Percentiles rank a stretch among this genome's conserved stretches.
phyloP scores from a whole-genome alignment of 116 monocot genomes.

The Cymodocea nodosa region DNA sequence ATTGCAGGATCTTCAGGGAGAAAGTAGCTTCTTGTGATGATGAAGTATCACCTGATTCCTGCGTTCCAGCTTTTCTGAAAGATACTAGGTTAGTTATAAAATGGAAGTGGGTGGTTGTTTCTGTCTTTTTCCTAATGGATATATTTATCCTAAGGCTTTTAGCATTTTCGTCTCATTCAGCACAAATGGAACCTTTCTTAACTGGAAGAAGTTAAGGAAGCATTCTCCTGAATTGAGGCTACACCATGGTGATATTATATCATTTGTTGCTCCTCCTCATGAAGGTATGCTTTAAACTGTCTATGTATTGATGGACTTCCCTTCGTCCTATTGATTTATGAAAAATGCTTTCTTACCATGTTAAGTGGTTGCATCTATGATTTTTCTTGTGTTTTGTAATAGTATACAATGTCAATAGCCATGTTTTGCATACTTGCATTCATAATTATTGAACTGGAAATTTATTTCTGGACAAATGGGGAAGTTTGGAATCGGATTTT shows the following conservation, averaged over 20 bases:
- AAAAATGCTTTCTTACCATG: too few relatives aligned
- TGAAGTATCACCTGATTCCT: constrained; percentile 9
- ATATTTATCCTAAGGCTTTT: neutral
- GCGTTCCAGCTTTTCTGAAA: constrained; percentile 44
- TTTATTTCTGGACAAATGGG: too few relatives aligned
- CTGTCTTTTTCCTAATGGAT: neutral
- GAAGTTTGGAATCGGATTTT: too few relatives aligned
- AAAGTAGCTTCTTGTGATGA: constrained; percentile 19
- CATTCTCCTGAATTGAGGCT: constrained; percentile 43
- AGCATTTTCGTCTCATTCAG: constrained; percentile 30
- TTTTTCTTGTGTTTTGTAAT: too few relatives aligned
- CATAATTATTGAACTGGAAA: too few relatives aligned
- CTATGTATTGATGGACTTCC: neutral
- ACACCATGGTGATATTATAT: constrained; percentile 85
- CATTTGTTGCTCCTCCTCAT: constrained; percentile 67
- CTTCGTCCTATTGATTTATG: neutral
- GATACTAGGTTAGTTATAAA: constrained; percentile 55
- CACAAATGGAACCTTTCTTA: constrained; percentile 90
- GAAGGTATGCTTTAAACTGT: constrained; percentile 31
- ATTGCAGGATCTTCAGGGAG: constrained; percentile 73
- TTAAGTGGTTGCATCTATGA: too few relatives aligned
- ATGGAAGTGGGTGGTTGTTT: neutral
- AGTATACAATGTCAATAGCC: too few relatives aligned
- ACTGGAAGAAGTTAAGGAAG: constrained; percentile 66
- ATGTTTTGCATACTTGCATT: too few relatives aligned